Conservation (phyloP, 2,329 filamentous ascomycete genomes). For the Didymella glomerata region DNA sequence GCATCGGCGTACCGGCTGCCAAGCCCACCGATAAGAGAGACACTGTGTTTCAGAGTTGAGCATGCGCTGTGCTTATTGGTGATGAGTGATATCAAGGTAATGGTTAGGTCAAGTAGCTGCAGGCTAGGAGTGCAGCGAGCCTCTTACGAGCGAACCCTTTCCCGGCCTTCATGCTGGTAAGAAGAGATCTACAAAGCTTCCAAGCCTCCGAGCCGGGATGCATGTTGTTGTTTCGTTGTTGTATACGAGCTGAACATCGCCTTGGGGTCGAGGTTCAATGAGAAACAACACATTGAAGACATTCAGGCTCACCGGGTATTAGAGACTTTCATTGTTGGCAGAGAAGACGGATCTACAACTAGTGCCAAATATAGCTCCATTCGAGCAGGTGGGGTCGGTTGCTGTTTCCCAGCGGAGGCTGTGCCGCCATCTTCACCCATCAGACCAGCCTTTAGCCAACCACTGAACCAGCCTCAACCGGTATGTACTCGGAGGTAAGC, state of each 20-base stretch:
- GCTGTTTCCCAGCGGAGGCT: slow-evolving; percentile 31
- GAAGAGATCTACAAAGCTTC: slow-evolving; percentile 1
- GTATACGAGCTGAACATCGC: background rate
- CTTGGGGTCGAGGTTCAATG: background rate
- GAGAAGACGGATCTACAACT: slow-evolving; percentile 5
- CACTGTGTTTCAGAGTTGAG: slow-evolving; percentile 13
- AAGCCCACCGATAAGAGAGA: slow-evolving; percentile 12
- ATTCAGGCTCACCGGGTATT: background rate
- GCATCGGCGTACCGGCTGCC: slow-evolving; percentile 5
- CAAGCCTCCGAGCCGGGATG: background rate
- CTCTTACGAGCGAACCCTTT: slow-evolving; percentile 3
- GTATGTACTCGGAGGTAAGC: slow-evolving; percentile 26
- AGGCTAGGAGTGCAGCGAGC: background rate
- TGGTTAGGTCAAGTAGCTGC: slow-evolving; percentile 12
- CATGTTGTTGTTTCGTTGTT: slow-evolving; percentile 2
- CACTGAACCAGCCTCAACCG: slow-evolving; percentile 27
- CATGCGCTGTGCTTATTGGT: slow-evolving; percentile 10
- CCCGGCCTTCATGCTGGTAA: background rate
- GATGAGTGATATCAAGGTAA: slow-evolving; percentile 9
- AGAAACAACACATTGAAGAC: background rate
- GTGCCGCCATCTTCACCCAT: slow-evolving; percentile 26
- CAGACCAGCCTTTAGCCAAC: slow-evolving; percentile 32
- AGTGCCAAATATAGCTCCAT: slow-evolving; percentile 24
- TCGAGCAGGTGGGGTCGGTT: slow-evolving; percentile 16
- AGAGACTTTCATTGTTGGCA: slow-evolving; percentile 9